A percentile compares a stretch with the other conserved stretches of the same genome.
phyloP scores from a whole-genome alignment of 495 filamentous ascomycete species.

The Penicillium riverlandense region DNA sequence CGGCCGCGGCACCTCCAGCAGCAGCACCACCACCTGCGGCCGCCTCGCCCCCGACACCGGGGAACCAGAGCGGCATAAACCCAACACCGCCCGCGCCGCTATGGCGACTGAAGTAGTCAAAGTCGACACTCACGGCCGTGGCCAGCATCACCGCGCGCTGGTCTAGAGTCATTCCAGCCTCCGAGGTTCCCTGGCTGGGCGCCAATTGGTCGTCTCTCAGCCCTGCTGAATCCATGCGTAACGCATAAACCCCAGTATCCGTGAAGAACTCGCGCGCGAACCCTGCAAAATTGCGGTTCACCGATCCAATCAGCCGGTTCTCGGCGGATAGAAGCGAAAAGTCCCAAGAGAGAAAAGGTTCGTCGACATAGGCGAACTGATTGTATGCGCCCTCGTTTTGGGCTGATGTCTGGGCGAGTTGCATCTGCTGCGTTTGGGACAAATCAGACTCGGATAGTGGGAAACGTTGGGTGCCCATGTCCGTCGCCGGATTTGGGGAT shows the following conservation, averaged over 20 bases:
- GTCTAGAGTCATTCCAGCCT: conserved; percentile 57
- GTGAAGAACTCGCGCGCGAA: conserved; percentile 69
- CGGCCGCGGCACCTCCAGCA: conserved; percentile 33
- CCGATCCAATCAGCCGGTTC: conserved; percentile 46
- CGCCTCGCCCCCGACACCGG: conserved; percentile 43
- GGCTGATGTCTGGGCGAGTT: conserved; percentile 24
- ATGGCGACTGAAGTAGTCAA: conserved; percentile 66
- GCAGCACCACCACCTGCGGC: conserved; percentile 40
- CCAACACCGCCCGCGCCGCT: conserved; percentile 41
- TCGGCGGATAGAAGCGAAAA: conserved; percentile 46
- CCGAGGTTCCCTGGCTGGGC: conserved; percentile 7
- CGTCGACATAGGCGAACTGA: conserved; percentile 59
- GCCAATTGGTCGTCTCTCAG: conserved; percentile 28
- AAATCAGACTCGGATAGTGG: conserved; percentile 39
- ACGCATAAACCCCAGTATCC: conserved; percentile 62
- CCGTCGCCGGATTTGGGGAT: conserved; percentile 24
- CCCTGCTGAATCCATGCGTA: conserved; percentile 60
- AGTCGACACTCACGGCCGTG: conserved; percentile 63
- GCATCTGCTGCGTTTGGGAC: conserved; percentile 41
- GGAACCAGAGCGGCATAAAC: conserved; percentile 55
- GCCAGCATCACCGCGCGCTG: conserved; percentile 68
- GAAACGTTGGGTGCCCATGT: conserved; percentile 28
- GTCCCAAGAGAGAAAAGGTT: conserved; percentile 52
- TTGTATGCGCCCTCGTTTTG: conserved; percentile 38
- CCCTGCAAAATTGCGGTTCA: conserved; percentile 62